These are phyloP conservation scores for Suillus discolor DNA, from an alignment of 768 basidiomycete genomes.

Conservation along the genomic window DNA sequence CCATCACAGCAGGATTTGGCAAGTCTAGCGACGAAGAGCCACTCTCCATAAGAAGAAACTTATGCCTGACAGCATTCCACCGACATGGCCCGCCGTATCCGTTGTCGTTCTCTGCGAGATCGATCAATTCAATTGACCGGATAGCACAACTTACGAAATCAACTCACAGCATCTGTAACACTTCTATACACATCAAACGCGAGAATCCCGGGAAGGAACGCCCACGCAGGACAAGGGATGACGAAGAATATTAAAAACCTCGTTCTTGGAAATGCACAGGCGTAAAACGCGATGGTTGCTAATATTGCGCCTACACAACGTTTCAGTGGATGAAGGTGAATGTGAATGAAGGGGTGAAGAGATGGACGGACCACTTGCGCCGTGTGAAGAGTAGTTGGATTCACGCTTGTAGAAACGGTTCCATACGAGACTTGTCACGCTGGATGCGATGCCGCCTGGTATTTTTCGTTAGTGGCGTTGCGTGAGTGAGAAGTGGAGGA, in stretches of 20 bases:
- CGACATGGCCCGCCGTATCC: constrained; percentile 71
- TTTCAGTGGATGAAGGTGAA: constrained; percentile 10
- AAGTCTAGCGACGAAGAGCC: constrained; percentile 27
- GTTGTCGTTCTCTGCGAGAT: constrained; percentile 47
- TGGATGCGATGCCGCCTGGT: constrained; percentile 62
- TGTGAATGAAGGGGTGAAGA: not conserved
- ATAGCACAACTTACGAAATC: not conserved
- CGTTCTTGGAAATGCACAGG: constrained; percentile 65
- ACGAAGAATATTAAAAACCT: constrained; percentile 75
- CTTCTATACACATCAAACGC: constrained; percentile 38
- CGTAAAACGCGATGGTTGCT: constrained; percentile 69
- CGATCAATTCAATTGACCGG: not conserved
- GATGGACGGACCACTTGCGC: constrained; percentile 68
- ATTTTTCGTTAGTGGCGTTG: not conserved
- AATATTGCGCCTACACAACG: constrained; percentile 63
- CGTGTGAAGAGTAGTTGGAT: constrained; percentile 43
- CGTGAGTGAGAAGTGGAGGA: constrained; percentile 22
- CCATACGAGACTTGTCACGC: constrained; percentile 51
- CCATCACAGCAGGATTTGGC: not conserved
- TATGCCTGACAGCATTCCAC: constrained; percentile 62
- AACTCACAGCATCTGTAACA: constrained; percentile 36
- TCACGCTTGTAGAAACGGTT: constrained; percentile 36
- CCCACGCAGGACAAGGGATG: constrained; percentile 81
- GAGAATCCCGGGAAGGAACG: constrained; percentile 61
- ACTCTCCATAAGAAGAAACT: constrained; percentile 47